Percentiles rank a stretch among this genome's conserved stretches.
These are phyloP conservation scores for Stellera chamaejasme DNA, from an alignment of 345 rosid species.

Conservation along the genomic window DNA sequence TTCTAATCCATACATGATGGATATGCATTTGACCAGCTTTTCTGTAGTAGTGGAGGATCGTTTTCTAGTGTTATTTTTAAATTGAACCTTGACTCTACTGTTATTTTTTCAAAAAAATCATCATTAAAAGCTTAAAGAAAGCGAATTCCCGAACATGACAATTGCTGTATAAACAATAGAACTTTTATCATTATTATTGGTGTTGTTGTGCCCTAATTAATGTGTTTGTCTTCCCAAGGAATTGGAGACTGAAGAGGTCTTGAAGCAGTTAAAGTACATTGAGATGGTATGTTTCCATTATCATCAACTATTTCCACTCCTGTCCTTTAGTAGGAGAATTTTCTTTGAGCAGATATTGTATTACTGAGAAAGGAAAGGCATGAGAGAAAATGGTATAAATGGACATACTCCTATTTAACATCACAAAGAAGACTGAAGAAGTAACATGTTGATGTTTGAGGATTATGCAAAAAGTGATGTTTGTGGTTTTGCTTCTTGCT, in stretches of 20 bases:
- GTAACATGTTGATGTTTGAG: no score
- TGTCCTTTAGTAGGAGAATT: neutral
- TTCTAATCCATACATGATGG: neutral
- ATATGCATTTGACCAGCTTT: neutral
- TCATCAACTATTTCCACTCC: neutral
- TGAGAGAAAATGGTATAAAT: neutral
- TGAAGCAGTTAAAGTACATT: constrained; percentile 70
- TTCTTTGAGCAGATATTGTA: neutral
- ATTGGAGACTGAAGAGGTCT: constrained; percentile 69
- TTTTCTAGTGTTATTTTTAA: neutral
- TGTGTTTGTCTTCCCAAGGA: constrained; percentile 41
- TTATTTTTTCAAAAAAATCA: neutral
- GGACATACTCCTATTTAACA: neutral
- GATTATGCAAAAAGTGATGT: no score
- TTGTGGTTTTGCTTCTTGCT: no score
- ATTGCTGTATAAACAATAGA: neutral
- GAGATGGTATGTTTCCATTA: constrained; percentile 41
- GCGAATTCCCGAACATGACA: neutral
- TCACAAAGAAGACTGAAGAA: no score
- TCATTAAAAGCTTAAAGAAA: neutral
- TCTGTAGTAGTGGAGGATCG: neutral
- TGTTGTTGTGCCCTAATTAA: neutral
- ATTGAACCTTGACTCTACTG: neutral
- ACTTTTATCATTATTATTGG: neutral
- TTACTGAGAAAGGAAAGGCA: neutral